Evolutionary conservation across 768 basidiomycete species (phyloP).

Genomic region (Sporobolomyces roseus): DNA sequence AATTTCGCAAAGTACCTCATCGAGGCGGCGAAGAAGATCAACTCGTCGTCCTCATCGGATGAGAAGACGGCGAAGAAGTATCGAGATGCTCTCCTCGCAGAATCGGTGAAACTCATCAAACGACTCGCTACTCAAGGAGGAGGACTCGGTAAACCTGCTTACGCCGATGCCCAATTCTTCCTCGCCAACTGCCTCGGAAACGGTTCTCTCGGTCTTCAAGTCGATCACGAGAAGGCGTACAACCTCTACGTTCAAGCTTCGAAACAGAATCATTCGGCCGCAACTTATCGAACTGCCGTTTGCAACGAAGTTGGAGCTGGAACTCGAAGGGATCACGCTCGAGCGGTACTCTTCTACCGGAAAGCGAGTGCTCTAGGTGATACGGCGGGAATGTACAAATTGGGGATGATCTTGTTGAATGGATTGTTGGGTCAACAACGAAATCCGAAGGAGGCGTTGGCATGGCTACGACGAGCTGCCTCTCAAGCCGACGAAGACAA

Average conservation of each 20-base stretch:
- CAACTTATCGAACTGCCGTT: conserved; percentile 93
- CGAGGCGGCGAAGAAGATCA: conserved; percentile 84
- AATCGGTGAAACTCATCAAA: conserved; percentile 87
- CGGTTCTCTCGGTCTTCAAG: conserved; percentile 87
- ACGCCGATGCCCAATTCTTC: conserved; percentile 97
- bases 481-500: conserved; percentile 98
- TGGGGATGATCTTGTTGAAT: conserved; percentile 93
- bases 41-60: conserved; percentile 55
- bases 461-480: conserved; percentile 90
- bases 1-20: conserved; percentile 97
- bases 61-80: conserved; percentile 78
- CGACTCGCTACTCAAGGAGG: conserved; percentile 80
- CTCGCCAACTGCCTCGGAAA: conserved; percentile 95
- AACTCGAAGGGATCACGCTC: conserved; percentile 76
- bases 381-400: conserved; percentile 98
- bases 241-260: conserved; percentile 94
- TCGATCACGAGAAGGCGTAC: conserved; percentile 97
- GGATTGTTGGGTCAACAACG: conserved; percentile 75
- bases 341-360: conserved; percentile 92
- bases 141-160: conserved; percentile 59
- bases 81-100: conserved; percentile 76
- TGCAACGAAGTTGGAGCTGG: conserved; percentile 99
- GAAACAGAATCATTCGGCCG: conserved; percentile 92
- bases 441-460: conserved; percentile 85
- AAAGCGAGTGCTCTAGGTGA: conserved; percentile 95